Conservation (phyloP, 768 basidiomycete species). For the Panaeolus papilionaceus region DNA sequence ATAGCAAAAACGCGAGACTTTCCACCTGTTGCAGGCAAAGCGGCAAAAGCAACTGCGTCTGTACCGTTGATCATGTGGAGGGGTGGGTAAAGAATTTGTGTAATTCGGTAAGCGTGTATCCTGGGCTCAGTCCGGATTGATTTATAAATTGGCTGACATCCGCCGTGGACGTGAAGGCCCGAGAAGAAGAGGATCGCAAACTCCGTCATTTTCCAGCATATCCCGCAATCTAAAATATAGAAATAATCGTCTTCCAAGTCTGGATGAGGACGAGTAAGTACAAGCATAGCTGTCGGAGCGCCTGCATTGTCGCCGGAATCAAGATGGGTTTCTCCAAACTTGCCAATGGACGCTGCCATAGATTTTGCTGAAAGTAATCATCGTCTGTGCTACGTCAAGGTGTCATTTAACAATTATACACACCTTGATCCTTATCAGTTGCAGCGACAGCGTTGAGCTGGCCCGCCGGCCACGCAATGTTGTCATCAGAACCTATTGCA, state of each 20-base stretch:
- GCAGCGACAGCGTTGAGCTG: conserved; percentile 15
- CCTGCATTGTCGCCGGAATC: conserved; percentile 18
- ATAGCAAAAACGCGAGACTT: not conserved
- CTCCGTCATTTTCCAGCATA: conserved; percentile 19
- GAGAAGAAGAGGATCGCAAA: conserved; percentile 21
- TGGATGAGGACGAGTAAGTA: too few species aligned
- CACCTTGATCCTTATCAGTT: not conserved
- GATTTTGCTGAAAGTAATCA: not conserved
- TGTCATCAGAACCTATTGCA: conserved; percentile 10
- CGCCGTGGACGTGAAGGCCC: conserved; percentile 22
- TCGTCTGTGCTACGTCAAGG: too few species aligned
- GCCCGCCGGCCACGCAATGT: conserved; percentile 4
- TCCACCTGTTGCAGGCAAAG: not conserved
- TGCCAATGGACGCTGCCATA: not conserved
- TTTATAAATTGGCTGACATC: conserved; percentile 16
- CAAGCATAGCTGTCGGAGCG: conserved; percentile 16
- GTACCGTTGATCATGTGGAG: conserved; percentile 6
- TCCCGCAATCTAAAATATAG: conserved; percentile 20
- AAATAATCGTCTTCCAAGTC: conserved; percentile 23
- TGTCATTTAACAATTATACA: too few species aligned
- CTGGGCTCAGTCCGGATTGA: not conserved
- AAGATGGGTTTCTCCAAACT: conserved; percentile 22
- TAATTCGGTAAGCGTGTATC: not conserved
- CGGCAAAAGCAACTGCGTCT: conserved; percentile 13
- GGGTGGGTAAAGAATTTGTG: conserved; percentile 19